Base-by-base conservation (phyloP, 1,139 yeast genomes). In the Yamadazyma friedrichii region DNA sequence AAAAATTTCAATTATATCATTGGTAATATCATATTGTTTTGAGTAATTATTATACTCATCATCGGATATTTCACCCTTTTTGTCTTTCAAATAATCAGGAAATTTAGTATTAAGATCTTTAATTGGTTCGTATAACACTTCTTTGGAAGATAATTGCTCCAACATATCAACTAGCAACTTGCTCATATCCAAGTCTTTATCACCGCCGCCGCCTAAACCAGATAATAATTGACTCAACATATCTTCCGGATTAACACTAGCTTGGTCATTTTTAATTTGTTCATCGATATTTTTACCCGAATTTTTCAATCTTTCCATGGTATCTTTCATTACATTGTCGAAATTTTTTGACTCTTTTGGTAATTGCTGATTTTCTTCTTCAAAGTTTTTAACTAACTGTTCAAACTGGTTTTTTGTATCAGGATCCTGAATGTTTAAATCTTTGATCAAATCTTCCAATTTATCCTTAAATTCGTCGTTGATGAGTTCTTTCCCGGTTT, bases 71-170 rank as follows among this genome's bases (percentile, higher is more conserved):
- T 62, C 61, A 52, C 56, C 65, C 43, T 70, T 65, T 49, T 83
- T 74, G 36, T 75, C 75, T 41, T 67, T 61, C 48, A 85, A 67
- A 74, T 82, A 85, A 13, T 61, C 76, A 2, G 88, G 87, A 56
- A 80, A 82, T 50, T 87, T 88, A 15, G 71, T 66, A 48, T 84
- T 80, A 61, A 91, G 74, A 46, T 88, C 96, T 55, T 83, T 85
- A 65, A 93, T 77, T 2, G 98, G 96, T 51, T 86, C 95, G 58
- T 88, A 91, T 37, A 93, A 71, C 25, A 91, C 88, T 43, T 84
- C 94, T 59, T 88, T 91, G 6, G 95, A 82, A 15, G 94, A 80
- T 61, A 93, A 75, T 59, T 88, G 94, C 46, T 83, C 84, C 55
- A 93, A 73, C 83, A 91, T 83, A 40, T 86, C 89, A 22, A 78